Base-by-base conservation (phyloP, 1,139 yeast genomes). In the Sugiyamaella pinicola region DNA sequence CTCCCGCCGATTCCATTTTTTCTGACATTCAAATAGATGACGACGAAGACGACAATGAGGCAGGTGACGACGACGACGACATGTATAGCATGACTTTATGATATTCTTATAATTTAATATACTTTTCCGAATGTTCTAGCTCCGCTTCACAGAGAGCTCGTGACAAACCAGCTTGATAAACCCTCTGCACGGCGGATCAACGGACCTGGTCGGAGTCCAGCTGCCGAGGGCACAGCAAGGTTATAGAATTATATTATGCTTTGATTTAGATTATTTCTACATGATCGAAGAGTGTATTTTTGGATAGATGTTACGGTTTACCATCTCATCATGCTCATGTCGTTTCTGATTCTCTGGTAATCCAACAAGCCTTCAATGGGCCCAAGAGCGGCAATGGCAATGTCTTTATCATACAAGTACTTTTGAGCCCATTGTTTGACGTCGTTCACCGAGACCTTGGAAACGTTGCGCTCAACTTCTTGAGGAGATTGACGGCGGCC, bases 311-410 rank as follows among this genome's bases (percentile, higher is more conserved):
- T 22, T 17, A 7, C 42, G 13, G 52, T 28, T 59, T 63, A 65
- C 67, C 67, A 65, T 56, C 68, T 59, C 65, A 64, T 61, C 67
- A 65, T 64, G 64, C 72, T 68, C 75, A 72, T 72, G 61, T 71
- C 75, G 62, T 68, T 68, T 64, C 75, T 65, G 57, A 85, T 77
- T 54, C 83, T 80, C 55, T 69, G 63, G 69, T 82, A 84, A 46
- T 83, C 76, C 45, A 87, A 85, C 61, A 85, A 75, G 15, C 82
- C 76, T 59, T 76, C 76, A 46, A 86, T 83, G 61, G 89, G 85
- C 40, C 99, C 99, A 44, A 91, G 74, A 5, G 96, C 96, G 19
- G 96, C 95, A 57, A 93, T 74, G 22, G 97, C 95, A 48, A 93
- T 77, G 29, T 95, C 96, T 67, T 83, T 87, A 63, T 82, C 82